A percentile compares a stretch with the other conserved stretches of the same genome.
These are phyloP conservation scores for Suhomyces anneliseae DNA, from an alignment of 1,139 yeast genomes.

Conservation along the genomic window DNA sequence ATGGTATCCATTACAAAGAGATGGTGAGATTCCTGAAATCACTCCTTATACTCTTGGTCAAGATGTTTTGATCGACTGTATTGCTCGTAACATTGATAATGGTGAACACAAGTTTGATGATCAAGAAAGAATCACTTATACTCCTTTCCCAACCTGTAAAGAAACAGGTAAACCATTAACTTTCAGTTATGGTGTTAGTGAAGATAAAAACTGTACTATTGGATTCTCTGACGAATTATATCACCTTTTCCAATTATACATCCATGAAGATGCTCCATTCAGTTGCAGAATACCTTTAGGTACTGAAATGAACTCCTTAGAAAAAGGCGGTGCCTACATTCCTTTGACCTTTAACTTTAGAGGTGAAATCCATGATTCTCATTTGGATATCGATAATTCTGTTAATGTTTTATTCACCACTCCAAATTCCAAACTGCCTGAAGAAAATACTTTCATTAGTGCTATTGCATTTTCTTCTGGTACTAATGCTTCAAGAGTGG, in stretches of 20 bases:
- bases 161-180: conserved; percentile 63
- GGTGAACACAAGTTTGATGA: conserved; percentile 76
- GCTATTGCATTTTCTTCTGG: conserved; percentile 67
- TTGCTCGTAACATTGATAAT: conserved; percentile 64
- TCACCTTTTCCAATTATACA: conserved; percentile 70
- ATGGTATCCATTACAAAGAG: conserved; percentile 36
- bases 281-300: conserved; percentile 63
- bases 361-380: conserved; percentile 68
- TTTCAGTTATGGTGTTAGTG: conserved; percentile 53
- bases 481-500: conserved; percentile 57
- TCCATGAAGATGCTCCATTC: conserved; percentile 77
- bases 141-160: conserved; percentile 59
- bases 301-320: conserved; percentile 41
- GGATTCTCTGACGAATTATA: conserved; percentile 64
- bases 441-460: conserved; percentile 47
- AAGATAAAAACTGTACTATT: conserved; percentile 61
- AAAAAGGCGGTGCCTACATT: conserved; percentile 51
- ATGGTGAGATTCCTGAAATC: conserved; percentile 42
- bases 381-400: conserved; percentile 63
- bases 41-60: conserved; percentile 46
- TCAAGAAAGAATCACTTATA: conserved; percentile 57
- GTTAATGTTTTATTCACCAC: conserved; percentile 56
- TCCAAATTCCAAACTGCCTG: conserved; percentile 28
- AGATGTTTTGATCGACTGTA: conserved; percentile 57
- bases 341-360: conserved; percentile 68